Evolutionary conservation across 805 yeast genomes (phyloP).

Genomic region (Suhomyces kilbournensis): DNA sequence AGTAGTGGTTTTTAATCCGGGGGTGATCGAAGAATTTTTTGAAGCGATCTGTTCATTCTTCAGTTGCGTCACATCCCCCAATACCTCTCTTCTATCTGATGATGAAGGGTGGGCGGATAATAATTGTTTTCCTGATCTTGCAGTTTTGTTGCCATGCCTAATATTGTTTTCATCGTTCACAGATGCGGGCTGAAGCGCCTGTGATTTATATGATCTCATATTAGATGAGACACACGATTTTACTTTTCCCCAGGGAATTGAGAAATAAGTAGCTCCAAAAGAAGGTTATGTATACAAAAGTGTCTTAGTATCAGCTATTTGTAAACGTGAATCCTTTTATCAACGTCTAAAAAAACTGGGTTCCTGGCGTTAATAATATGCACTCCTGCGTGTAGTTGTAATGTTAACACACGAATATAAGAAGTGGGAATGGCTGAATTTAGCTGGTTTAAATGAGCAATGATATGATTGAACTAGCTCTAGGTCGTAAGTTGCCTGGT

Average conservation of each 20-base stretch:
- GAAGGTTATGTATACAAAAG: not conserved
- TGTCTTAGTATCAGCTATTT: not conserved
- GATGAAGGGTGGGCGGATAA: constrained; percentile 1
- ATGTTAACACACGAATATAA: constrained; percentile 1
- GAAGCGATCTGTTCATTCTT: constrained; percentile 13
- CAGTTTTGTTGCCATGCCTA: constrained; percentile 3
- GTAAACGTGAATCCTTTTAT: not conserved
- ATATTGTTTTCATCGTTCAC: constrained; percentile 8
- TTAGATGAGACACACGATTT: not conserved
- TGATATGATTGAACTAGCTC: not conserved
- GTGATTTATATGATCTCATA: constrained; percentile 3
- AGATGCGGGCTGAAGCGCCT: constrained; percentile 1
- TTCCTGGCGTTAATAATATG: not conserved
- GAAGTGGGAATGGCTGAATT: not conserved
- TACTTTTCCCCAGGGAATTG: not conserved
- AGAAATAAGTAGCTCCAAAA: not conserved
- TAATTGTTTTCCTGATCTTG: not conserved
- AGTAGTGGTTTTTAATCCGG: not conserved
- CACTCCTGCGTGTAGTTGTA: constrained; percentile 6
- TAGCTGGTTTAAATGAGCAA: not conserved
- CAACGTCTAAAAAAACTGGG: not conserved
- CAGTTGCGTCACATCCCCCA: constrained; percentile 27
- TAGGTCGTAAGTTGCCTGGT: not conserved
- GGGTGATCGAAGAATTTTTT: not conserved
- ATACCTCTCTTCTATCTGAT: constrained; percentile 22